Conservation (phyloP, 768 basidiomycete genomes). For the Suillus alpinus region DNA sequence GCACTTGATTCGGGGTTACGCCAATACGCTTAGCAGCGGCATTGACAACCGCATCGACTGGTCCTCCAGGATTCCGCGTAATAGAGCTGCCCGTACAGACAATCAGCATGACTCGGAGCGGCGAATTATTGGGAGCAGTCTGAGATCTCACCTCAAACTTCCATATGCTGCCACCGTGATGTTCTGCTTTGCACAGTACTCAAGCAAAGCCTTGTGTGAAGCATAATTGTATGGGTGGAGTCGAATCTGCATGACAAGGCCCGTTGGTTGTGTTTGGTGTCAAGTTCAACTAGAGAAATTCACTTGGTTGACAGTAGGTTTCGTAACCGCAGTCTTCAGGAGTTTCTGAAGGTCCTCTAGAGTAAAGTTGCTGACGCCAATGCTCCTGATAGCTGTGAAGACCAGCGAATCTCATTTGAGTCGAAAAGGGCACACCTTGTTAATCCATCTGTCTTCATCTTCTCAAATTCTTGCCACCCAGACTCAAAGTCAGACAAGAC, state of each 20-base stretch:
- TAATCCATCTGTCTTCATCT: constrained; percentile 43
- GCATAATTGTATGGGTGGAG: constrained; percentile 73
- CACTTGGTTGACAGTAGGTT: constrained; percentile 73
- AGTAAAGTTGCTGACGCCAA: constrained; percentile 71
- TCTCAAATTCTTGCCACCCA: constrained; percentile 58
- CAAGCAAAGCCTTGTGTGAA: constrained; percentile 52
- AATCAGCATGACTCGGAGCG: not conserved
- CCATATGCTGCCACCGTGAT: constrained; percentile 67
- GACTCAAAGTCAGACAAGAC: constrained; percentile 32
- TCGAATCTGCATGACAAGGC: constrained; percentile 43
- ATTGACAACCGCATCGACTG: constrained; percentile 55
- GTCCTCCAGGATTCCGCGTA: constrained; percentile 57
- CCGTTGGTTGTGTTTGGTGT: not conserved
- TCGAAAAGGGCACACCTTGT: constrained; percentile 18
- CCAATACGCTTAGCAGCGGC: constrained; percentile 52
- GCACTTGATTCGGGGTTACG: constrained; percentile 60
- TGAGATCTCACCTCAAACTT: constrained; percentile 48
- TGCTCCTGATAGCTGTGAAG: constrained; percentile 44
- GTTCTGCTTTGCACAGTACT: constrained; percentile 51
- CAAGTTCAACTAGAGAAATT: not conserved
- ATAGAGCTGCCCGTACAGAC: constrained; percentile 44
- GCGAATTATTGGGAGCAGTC: constrained; percentile 26
- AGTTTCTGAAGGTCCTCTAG: constrained; percentile 51
- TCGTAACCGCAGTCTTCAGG: constrained; percentile 47
- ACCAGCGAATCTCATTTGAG: constrained; percentile 9